Conservation (phyloP, 805 yeast species). For the Priceomyces medius region DNA sequence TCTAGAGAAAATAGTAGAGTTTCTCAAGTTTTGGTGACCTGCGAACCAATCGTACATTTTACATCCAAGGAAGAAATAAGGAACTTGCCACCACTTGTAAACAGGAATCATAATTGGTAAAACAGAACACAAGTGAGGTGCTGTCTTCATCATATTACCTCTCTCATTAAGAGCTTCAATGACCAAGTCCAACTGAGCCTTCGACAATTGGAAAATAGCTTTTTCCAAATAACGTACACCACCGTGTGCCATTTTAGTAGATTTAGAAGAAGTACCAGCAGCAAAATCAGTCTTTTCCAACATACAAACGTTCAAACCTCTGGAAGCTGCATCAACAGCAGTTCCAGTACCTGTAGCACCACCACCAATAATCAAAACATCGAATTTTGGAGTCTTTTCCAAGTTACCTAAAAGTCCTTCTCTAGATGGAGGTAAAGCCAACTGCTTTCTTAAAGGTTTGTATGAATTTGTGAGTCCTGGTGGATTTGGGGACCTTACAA, state of each 20-base stretch:
- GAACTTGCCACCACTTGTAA: slow-evolving; percentile 93
- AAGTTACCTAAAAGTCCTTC: slow-evolving; percentile 50
- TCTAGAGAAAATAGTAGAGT: slow-evolving; percentile 70
- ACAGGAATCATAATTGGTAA: slow-evolving; percentile 96
- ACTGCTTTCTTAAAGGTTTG: slow-evolving; percentile 45
- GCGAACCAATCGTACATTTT: slow-evolving; percentile 91
- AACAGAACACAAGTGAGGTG: slow-evolving; percentile 85
- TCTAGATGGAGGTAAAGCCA: slow-evolving; percentile 57
- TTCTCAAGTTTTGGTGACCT: slow-evolving; percentile 79
- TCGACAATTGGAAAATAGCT: slow-evolving; percentile 89
- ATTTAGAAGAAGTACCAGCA: slow-evolving; percentile 87
- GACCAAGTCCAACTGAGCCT: slow-evolving; percentile 84
- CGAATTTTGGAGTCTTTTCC: slow-evolving; percentile 52
- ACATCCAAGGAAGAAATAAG: slow-evolving; percentile 89
- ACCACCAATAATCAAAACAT: slow-evolving; percentile 88
- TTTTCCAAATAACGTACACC: slow-evolving; percentile 95
- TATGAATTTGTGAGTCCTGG: slow-evolving; percentile 27
- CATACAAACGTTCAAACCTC: slow-evolving; percentile 87
- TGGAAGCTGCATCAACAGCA: slow-evolving; percentile 85
- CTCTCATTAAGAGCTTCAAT: slow-evolving; percentile 88
- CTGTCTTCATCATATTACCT: slow-evolving; percentile 80
- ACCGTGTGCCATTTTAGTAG: slow-evolving; percentile 96
- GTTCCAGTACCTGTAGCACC: slow-evolving; percentile 96
- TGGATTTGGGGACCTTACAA: slow-evolving; percentile 32
- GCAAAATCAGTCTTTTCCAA: slow-evolving; percentile 90